Base-by-base conservation (phyloP, 2,329 filamentous ascomycete species). In the Blastomyces percursus region DNA sequence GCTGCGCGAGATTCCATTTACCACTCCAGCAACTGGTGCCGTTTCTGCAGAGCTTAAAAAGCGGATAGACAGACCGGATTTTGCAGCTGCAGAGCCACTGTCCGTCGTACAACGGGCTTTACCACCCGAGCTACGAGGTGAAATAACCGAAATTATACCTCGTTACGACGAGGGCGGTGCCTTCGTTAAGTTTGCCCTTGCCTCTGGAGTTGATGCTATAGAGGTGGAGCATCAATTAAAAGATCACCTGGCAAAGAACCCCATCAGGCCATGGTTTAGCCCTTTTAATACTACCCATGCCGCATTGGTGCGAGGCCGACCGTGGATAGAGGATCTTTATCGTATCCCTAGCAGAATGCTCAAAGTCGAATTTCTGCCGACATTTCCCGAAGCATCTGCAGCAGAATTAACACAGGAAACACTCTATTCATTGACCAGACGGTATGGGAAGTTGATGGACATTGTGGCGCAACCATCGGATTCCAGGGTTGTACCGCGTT, bases 291-390 rank as follows among this genome's bases (percentile, higher is more conserved):
- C 82, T 16, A 86, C 96, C 62, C 82, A 84, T 58, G 85, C 86
- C 3, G 85, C 86, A 30, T 78, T 91, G 7, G 94, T 99, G 2
- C 81, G 85, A 62, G 94, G 94, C 11, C 85, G 86, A 27, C 94
- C 94, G 0, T 99, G 94, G 94, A 82, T 97, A 2, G 94, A 97
- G 71, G 94, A 99, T 72, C 78, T 99, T 35, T 89, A 91, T 68
- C 84, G 91, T 7, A 86, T 91, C 59, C 94, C 94, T 0, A 90
- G 86, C 63, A 81, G 80, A 50, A 82, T 89, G 35, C 71, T 99
- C 46, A 88, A 85, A 68, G 86, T 96, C 27, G 93, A 97, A 71
- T 97, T 96, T 66, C 81, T 93, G 8, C 85, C 91, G 3, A 83
- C 84, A 0, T 82, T 82, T 32, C 82, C 90, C 0, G 91, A 89